A percentile compares a stretch with the other conserved stretches of the same genome.
phyloP scores from a whole-genome alignment of 441 rosid species.

The Rhodomyrtus psidioides region DNA sequence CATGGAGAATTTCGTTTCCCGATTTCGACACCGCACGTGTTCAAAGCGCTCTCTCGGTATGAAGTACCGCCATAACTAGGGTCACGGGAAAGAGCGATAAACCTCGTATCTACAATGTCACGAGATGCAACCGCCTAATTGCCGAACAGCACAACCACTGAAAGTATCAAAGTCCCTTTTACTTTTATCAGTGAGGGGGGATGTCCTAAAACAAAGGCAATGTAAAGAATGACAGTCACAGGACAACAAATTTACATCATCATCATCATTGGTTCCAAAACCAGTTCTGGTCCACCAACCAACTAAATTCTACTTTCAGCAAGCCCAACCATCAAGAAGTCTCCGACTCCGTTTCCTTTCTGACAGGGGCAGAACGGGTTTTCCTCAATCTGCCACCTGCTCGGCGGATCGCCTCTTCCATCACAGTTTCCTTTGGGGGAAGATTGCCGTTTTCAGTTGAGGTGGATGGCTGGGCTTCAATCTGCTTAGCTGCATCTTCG shows the following conservation, averaged over 20 bases:
- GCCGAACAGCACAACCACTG: neutral
- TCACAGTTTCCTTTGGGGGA: constrained; percentile 39
- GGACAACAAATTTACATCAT: constrained; percentile 29
- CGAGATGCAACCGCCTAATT: neutral
- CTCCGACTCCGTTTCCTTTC: constrained; percentile 10
- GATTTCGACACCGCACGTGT: neutral
- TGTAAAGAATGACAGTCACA: constrained; percentile 5
- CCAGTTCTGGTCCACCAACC: constrained; percentile 15
- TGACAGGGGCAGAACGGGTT: constrained; percentile 32
- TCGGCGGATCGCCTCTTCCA: constrained; percentile 44
- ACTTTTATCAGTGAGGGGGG: neutral
- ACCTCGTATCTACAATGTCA: neutral
- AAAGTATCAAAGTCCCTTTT: neutral
- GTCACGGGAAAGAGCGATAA: neutral
- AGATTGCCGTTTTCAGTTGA: constrained; percentile 28
- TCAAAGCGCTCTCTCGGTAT: neutral
- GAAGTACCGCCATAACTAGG: neutral
- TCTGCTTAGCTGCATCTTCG: constrained; percentile 38
- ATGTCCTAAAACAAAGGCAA: constrained; percentile 23
- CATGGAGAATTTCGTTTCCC: neutral
- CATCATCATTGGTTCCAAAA: constrained; percentile 1
- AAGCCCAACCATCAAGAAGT: neutral
- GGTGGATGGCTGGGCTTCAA: constrained; percentile 29
- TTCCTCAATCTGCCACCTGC: constrained; percentile 47
- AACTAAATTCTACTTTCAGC: constrained; percentile 8